phyloP scores from a whole-genome alignment of 2,329 filamentous ascomycete genomes.

The Talaromyces pinophilus region DNA sequence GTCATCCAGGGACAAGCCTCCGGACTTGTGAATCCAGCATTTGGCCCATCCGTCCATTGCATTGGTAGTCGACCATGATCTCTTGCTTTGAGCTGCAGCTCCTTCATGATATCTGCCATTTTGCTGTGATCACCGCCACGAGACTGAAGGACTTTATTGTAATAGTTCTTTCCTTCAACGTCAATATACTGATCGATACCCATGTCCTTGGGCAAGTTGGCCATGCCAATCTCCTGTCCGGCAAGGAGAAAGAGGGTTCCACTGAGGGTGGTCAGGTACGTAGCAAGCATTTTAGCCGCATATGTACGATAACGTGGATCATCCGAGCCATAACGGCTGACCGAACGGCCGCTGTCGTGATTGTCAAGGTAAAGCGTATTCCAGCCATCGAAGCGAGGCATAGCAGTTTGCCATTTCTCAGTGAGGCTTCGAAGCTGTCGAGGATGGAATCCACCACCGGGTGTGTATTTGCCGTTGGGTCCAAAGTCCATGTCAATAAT shows the following conservation, averaged over 20 bases:
- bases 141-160: neutral
- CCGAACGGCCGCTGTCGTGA: constrained; percentile 56
- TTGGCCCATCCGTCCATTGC: constrained; percentile 43
- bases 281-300: constrained; percentile 28
- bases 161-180: constrained; percentile 43
- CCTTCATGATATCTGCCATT: neutral
- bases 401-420: constrained; percentile 25
- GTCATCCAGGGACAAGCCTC: constrained; percentile 66
- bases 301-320: constrained; percentile 32
- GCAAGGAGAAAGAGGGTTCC: constrained; percentile 57
- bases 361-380: constrained; percentile 63
- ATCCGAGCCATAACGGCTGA: constrained; percentile 40
- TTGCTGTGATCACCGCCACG: neutral
- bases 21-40: constrained; percentile 34
- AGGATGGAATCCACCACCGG: neutral
- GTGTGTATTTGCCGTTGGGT: neutral
- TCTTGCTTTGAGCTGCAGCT: constrained; percentile 46
- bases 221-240: constrained; percentile 55
- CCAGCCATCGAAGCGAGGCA: constrained; percentile 59
- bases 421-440: neutral
- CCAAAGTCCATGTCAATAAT: neutral
- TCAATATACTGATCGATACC: constrained; percentile 67
- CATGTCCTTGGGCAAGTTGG: constrained; percentile 53
- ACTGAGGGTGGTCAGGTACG: constrained; percentile 56
- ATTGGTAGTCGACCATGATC: constrained; percentile 73